Evolutionary conservation across 495 filamentous ascomycete species (phyloP), one percentile per base, ranked within the genome.

Genomic region (Sabuloglossum arenarium): DNA sequence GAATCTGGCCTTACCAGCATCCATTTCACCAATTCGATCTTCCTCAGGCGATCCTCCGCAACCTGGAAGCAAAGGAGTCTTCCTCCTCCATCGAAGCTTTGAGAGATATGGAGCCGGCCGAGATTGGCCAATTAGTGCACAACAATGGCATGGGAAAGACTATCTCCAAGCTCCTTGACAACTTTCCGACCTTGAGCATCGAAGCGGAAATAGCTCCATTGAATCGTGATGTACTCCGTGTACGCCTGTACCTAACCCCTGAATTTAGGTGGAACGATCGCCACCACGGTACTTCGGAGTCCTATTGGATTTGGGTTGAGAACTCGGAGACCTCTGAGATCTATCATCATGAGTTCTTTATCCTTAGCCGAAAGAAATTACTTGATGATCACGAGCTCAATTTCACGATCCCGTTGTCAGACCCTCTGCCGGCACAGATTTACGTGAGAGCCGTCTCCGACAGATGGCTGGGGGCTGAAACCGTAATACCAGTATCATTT

Each of bases 251-350:
- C 52, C 73, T 99, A 31, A 87, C 80, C 3, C 85, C 93, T 0
- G 88, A 97, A 25, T 99, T 97, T 66, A 75, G 71, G 12, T 99
- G 91, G 91, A 95, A 94, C 59, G 93, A 99, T 59, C 80, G 80
- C n/a, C 76, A 95, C 52, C 86, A 99, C 66, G 93, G 93, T 1
- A 82, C 79, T 4, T 94, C 90, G 1, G 91, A 99, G 64, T 88
- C 87, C 21, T 99, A 91, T 68, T 97, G 89, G 79, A 82, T 97
- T 51, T 97, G 93, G 93, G 90, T 97, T 16, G 91, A 99, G 68
- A 94, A 97, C 63, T 96, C 90, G 0, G 93, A 97, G 61, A 94
- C 89, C 0, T 90, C 86, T 1, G 88, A 97, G 65, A 96, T 99
- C 37, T 99, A 94, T 61, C 91, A 99, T 62, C 87, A 95, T 57